Conservation (phyloP, 129 eudicot genomes). For the Saposhnikovia divaricata region DNA sequence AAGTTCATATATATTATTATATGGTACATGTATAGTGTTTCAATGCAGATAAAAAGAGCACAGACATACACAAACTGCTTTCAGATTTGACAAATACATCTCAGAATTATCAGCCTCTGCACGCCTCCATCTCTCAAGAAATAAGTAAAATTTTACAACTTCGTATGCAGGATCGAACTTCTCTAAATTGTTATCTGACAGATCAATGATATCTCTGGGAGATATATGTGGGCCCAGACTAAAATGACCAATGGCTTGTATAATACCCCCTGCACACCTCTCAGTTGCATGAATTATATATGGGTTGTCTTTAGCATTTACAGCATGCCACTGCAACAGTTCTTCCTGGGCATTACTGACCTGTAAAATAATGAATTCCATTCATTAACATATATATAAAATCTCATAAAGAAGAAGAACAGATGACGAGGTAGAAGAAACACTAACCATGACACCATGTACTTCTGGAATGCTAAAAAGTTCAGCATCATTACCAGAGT, state of each 20-base stretch:
- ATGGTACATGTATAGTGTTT: not conserved
- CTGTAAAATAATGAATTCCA: conserved; percentile 25
- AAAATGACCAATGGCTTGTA: conserved; percentile 91
- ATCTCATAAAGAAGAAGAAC: not conserved
- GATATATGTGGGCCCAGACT: conserved; percentile 70
- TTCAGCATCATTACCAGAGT: conserved; percentile 98
- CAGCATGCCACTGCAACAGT: conserved; percentile 85
- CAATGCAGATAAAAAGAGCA: conserved; percentile 7
- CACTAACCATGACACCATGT: conserved; percentile 87
- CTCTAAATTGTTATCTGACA: conserved; percentile 50
- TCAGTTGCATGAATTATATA: conserved; percentile 80
- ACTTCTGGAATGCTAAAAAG: conserved; percentile 90
- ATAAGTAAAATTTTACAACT: conserved; percentile 78
- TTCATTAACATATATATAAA: not conserved
- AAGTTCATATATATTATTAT: not conserved
- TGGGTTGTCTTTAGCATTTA: conserved; percentile 77
- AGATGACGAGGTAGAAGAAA: conserved; percentile 7
- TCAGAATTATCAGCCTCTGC: conserved; percentile 66
- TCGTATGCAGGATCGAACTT: conserved; percentile 76
- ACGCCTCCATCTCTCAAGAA: conserved; percentile 80
- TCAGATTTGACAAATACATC: conserved; percentile 42
- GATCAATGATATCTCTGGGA: conserved; percentile 57
- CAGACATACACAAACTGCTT: conserved; percentile 53
- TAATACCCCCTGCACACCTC: conserved; percentile 92
- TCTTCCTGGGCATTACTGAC: conserved; percentile 97